Base-by-base conservation (phyloP, 441 rosid species). In the Brassica hybrid region DNA sequence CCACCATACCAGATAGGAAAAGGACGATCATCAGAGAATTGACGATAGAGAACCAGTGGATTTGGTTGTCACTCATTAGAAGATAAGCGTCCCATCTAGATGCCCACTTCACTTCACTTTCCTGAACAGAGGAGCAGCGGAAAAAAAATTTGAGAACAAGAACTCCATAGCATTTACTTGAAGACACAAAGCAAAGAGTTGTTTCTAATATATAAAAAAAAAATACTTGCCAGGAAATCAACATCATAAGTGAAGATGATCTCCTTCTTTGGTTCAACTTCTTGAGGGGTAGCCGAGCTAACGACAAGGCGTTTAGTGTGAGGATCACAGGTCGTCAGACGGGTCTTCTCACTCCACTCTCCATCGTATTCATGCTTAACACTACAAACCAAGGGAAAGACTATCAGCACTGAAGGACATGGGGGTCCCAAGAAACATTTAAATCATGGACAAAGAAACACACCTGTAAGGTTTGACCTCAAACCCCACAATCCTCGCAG, bases 61-160 rank as follows among this genome's bases (percentile, higher is more conserved):
- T 94, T 85, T 94, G 97, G 80, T 94, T 97, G 69, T 94, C 98
- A 38, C 85, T 89, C 95, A 94, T 94, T 65, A 94, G 79, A 64
- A 94, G 96, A 81, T 92, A 94, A 66, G 98, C 85, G 85, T 94
- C 98, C 97, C 98, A 94, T 83, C 98, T 88, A 71, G 97, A 94
- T 60, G 97, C 98, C 98, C 98, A 92, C 91, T 94, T 94, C 81
- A 94, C 94, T 72, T 92, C 91, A 82, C 97, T 94, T 70, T 90
- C 96, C 97, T 94, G 91, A 32, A 74, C 17, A n/a, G 2, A n/a
- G 2, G 41, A 9, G 6, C 45, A 79, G 23, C 54, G 50, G 36
- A 67, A 43, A 41, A 63, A 18, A 12, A 59, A 27, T 4, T 27
- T 48, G 10, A 54, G 32, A 71, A 56, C 23, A 80, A 68, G 18